Evolutionary conservation across 1,284 basidiomycete species (phyloP), one percentile per base, ranked within the genome.

Genomic region (Pseudomicrostroma phylloplanum): DNA sequence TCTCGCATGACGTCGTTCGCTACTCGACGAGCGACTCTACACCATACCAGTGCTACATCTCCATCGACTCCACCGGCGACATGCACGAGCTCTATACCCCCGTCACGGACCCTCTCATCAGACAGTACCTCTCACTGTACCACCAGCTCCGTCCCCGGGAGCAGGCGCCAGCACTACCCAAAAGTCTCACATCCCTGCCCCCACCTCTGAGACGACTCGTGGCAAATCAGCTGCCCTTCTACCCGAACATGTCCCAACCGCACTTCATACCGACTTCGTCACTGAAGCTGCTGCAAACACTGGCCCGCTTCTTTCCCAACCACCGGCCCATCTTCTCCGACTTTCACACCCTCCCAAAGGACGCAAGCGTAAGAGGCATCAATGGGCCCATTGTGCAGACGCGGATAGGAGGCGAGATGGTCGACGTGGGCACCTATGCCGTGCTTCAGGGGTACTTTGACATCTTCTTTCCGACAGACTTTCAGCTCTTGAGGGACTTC

Each of bases 391-490:
- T 98, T 21, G 96, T 98, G 25, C 96, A 99, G 82, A 98, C 96
- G 19, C 86, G 92, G 57, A 88, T 89, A 76, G 85, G 85, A 41
- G 89, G 88, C 63, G 85, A 85, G 56, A 94, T 91, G 80, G 65
- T 80, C 53, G 89, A 96, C 1, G 92, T 91, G 71, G 84, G 88
- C 63, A 97, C 91, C 17, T 86, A 96, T 65, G 85, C 94, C 69
- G 96, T 98, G 62, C 87, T 89, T 69, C 96, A 91, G 76, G 96
- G 96, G 12, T 94, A 87, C 81, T 99, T 99, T 80, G 96, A 99
- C 81, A 98, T 98, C 68, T 92, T 99, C 83, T 99, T 98, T 83
- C 96, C 96, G 1, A 98, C 94, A 7, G 83, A 93, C 77, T 99
- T 98, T 71, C 85, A 86, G 58, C 84, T 85, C 21, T 83, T 98